Base-by-base conservation (phyloP, 1,139 yeast genomes). In the Protomyces gravidus region DNA sequence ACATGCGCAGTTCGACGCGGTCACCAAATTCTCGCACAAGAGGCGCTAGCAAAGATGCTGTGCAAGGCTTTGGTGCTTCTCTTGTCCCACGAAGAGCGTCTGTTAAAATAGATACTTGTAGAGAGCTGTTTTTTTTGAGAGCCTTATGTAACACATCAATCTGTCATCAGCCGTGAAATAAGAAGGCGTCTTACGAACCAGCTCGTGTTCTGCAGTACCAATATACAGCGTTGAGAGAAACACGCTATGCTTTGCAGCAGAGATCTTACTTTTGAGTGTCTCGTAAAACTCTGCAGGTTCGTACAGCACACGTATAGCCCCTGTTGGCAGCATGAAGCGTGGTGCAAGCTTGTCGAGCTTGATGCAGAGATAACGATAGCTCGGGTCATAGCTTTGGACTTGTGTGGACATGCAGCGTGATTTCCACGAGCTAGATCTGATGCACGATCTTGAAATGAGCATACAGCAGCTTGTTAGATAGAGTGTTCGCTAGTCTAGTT, bases 11-110 rank as follows among this genome's bases (percentile, higher is more conserved):
- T 67, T 87, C 89, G 15, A 92, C 90, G 62, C 96, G 76, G 55
- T 81, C 78, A 13, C 89, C 89, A 69, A 79, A 84, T 62, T 83
- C 80, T 55, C 80, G 78, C 30, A 84, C 85, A 58, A 94, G 75
- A 1, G 82, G 80, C 0, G 87, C 82, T 58, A 92, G 73, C 45
- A 90, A 75, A 40, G 86, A 79, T 0, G 97, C 97, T 11, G 95
- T 82, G 60, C 92, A 86, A 49, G 77, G 74, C 11, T 78, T 72
- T 0, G 98, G 98, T 0, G 92, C 83, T 68, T 92, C 98, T 65
- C 99, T 78, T 0, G 98, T 92, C 0, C 97, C 97, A 66, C 99
- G 74, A 57, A 92, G 77, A 7, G 92, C 95, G 72, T 92, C 99
- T 3, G 92, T 79, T 59, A 92, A 76, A 32, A 94, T 83, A 63